These are phyloP conservation scores for Spergularia azorica DNA, from an alignment of 179 eudicot genomes.

Conservation along the genomic window DNA sequence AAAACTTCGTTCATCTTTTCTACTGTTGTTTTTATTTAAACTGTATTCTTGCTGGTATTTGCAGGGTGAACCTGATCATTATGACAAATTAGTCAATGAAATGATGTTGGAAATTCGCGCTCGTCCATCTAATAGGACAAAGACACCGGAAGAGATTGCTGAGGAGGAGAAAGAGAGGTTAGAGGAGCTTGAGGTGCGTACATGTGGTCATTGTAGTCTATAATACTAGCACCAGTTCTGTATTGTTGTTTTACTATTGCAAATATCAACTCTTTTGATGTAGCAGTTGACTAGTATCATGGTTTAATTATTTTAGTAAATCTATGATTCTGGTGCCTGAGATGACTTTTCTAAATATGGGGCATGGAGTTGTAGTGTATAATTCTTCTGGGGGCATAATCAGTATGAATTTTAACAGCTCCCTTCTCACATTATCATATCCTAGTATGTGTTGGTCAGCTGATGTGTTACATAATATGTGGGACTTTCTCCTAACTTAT, in stretches of 20 bases:
- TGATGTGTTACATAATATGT: background rate
- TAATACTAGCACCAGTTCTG: background rate
- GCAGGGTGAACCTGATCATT: conserved; percentile 83
- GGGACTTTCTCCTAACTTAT: conserved; percentile 17
- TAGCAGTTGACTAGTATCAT: background rate
- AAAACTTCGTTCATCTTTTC: background rate
- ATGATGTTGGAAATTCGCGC: conserved; percentile 82
- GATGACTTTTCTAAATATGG: background rate
- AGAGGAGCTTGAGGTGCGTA: conserved; percentile 77
- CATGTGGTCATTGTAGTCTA: conserved; percentile 7
- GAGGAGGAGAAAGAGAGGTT: conserved; percentile 92
- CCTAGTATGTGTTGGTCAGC: background rate
- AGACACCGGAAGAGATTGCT: conserved; percentile 91
- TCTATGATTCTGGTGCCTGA: background rate
- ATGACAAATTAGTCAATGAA: conserved; percentile 75
- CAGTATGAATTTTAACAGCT: background rate
- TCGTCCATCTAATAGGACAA: conserved; percentile 90
- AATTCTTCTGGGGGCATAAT: background rate
- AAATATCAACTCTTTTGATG: background rate
- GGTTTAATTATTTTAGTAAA: background rate
- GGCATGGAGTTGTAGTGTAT: background rate
- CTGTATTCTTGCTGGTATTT: conserved; percentile 10
- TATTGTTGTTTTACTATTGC: conserved; percentile 1
- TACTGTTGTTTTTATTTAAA: background rate
- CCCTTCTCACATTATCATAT: background rate